Conservation (phyloP, 2,329 filamentous ascomycete genomes). For the Zalaria obscura region DNA sequence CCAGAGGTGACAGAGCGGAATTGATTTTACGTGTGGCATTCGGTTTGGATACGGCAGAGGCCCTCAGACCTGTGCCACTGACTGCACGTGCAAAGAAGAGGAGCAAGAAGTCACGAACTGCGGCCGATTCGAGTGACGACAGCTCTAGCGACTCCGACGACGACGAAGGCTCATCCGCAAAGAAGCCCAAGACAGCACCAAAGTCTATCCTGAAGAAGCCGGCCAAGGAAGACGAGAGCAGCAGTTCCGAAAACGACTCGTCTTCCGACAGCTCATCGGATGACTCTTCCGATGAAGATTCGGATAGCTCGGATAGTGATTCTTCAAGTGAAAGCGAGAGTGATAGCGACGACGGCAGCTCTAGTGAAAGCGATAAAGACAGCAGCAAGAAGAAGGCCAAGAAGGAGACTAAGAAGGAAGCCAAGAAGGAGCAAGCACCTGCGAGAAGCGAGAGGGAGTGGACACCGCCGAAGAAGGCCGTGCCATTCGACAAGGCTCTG, state of each 20-base stretch:
- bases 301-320: slow-evolving; percentile 1
- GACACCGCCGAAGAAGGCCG: background rate
- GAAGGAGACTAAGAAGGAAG: background rate
- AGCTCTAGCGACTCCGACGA: slow-evolving; percentile 3
- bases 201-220: background rate
- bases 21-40: slow-evolving; percentile 3
- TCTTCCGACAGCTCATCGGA: background rate
- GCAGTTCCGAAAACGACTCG: background rate
- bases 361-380: background rate
- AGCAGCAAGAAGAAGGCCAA: background rate
- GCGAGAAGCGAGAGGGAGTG: background rate
- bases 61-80: background rate
- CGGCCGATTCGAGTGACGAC: slow-evolving; percentile 7
- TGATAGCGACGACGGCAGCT: slow-evolving; percentile 3
- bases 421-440: background rate
- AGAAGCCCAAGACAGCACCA: background rate
- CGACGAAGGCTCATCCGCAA: background rate
- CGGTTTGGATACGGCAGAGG: slow-evolving; percentile 1
- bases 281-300: slow-evolving; percentile 2
- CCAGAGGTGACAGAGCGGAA: slow-evolving; percentile 9
- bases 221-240: slow-evolving; percentile 1
- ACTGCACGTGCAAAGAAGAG: slow-evolving; percentile 6
- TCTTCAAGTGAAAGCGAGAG: slow-evolving; percentile 5
- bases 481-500: background rate
- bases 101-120: slow-evolving; percentile 18